These are phyloP conservation scores for Myotisia sp. DNA, from an alignment of 2,329 filamentous ascomycete species.

Conservation along the genomic window DNA sequence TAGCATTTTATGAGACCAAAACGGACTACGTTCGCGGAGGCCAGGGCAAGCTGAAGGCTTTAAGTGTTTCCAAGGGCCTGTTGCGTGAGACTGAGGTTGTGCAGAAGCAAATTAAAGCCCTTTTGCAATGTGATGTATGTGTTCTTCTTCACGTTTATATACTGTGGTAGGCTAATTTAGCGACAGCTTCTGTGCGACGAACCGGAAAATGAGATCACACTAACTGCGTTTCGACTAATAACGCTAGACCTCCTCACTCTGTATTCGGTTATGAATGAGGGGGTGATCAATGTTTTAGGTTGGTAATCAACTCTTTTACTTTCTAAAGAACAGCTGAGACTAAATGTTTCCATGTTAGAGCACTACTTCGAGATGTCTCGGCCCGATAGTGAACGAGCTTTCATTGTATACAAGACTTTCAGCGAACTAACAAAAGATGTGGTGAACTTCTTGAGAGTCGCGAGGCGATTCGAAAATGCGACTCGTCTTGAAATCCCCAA, in stretches of 20 bases:
- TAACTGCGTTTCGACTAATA: slow-evolving; percentile 82
- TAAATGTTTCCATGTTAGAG: slow-evolving; percentile 37
- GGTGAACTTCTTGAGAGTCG: slow-evolving; percentile 74
- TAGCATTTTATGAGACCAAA: slow-evolving; percentile 69
- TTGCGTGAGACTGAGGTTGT: slow-evolving; percentile 82
- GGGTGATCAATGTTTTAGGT: slow-evolving; percentile 93
- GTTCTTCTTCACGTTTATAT: not conserved
- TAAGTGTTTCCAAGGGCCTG: slow-evolving; percentile 82
- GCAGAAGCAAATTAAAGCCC: slow-evolving; percentile 69
- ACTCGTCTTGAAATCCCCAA: slow-evolving; percentile 89
- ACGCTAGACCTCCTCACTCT: slow-evolving; percentile 79
- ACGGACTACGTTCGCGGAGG: slow-evolving; percentile 79
- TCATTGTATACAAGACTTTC: slow-evolving; percentile 85
- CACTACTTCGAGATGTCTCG: slow-evolving; percentile 98
- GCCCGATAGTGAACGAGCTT: slow-evolving; percentile 77
- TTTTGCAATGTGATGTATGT: slow-evolving; percentile 80
- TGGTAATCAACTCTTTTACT: slow-evolving; percentile 20
- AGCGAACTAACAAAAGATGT: slow-evolving; percentile 84
- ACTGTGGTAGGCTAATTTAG: slow-evolving; percentile 12
- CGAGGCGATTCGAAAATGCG: slow-evolving; percentile 79
- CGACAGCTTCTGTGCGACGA: slow-evolving; percentile 67
- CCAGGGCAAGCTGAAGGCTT: slow-evolving; percentile 66
- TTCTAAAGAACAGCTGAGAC: slow-evolving; percentile 4
- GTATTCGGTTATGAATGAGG: slow-evolving; percentile 92
- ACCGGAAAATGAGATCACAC: slow-evolving; percentile 88